phyloP scores from a whole-genome alignment of 2,329 filamentous ascomycete genomes.

The Cadophora malorum region DNA sequence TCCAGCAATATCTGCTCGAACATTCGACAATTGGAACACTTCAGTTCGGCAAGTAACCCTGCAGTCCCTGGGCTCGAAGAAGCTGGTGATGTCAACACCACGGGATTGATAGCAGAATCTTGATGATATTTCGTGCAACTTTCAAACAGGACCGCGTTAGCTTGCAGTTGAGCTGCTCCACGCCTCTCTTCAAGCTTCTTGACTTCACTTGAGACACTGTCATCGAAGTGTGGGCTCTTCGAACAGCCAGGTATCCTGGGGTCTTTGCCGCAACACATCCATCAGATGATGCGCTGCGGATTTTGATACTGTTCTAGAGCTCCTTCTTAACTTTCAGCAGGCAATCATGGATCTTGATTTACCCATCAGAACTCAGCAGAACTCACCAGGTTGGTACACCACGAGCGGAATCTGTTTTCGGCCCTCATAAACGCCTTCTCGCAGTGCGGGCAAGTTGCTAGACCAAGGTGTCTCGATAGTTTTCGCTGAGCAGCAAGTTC shows the following conservation, averaged over 20 bases:
- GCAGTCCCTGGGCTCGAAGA: background rate
- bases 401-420: background rate
- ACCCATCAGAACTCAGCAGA: background rate
- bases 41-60: no score
- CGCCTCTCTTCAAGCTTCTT: background rate
- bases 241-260: background rate
- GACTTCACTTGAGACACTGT: background rate
- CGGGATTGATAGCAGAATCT: background rate
- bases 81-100: background rate
- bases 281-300: background rate
- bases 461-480: background rate
- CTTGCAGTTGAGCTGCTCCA: no score
- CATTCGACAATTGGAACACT: background rate
- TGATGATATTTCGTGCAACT: no score
- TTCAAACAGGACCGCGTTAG: no score
- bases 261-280: background rate
- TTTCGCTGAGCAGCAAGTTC: background rate
- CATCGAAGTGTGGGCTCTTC: background rate
- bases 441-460: background rate
- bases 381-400: slow-evolving; percentile 1
- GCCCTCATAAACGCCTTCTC: background rate
- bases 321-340: background rate
- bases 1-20: background rate
- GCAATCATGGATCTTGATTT: background rate
- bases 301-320: background rate